Base-by-base conservation (phyloP, 2,329 filamentous ascomycete genomes). In the Dactylellina haptotyla region DNA sequence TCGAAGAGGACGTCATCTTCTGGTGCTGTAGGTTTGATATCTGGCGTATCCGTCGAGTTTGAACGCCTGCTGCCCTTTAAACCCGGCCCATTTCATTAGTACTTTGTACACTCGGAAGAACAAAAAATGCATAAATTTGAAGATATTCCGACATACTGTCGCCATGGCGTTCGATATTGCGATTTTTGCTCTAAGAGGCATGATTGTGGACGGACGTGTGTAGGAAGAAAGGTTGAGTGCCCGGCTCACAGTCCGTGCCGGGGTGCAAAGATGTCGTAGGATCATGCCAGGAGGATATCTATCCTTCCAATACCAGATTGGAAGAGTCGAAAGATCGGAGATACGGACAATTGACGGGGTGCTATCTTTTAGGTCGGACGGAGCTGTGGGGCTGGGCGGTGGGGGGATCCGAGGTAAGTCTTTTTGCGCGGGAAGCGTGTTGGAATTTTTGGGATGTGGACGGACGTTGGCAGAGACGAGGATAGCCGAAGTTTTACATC, bases 1-100 rank as follows among this genome's bases (percentile, higher is more conserved):
- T 88, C 88, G 85, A 99, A 99, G 73, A 97, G 85, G 77, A 99
- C 95, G 87, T 99, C 95, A 80, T 96, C 89, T 97, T 50, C 34
- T 61, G 39, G 20, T 41, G 25, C 20, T 64, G 48, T 16, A 4
- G 3, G 10, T 9, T 23, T 18, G 12, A 50, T 8, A 23, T 46
- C 18, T 4, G 46, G 3, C 10, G 85, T 84, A 59, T 86, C 78
- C 70, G 75, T 80, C 32, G 72, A 80, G 10, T 72, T 71, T 77
- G 43, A 45, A 18, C 64, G 34, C 25, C 18, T 59, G 9, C 16
- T 76, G 25, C 75, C 76, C 32, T 77, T 76, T 75, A 72, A 25
- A 78, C n/a, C n/a, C n/a, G n/a, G n/a, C n/a, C n/a, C n/a, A n/a
- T n/a, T n/a, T n/a, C n/a, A n/a, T n/a, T n/a, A n/a, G n/a, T n/a